Conservation (phyloP, 2,329 filamentous ascomycete genomes). For the Arthrobotrys pseudoclavata region DNA sequence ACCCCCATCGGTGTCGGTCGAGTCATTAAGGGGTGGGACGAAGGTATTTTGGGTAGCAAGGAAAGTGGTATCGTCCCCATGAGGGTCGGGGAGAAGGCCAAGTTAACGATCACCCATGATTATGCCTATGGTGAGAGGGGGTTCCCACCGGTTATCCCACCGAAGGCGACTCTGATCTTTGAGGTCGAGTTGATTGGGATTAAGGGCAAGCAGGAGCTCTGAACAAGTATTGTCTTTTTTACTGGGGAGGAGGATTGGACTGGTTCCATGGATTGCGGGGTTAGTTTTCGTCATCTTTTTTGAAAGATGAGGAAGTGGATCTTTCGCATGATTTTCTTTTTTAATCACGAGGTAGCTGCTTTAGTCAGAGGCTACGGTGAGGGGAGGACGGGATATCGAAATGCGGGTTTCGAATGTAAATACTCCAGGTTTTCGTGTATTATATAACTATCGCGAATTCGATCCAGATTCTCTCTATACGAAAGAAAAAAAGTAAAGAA, state of each 20-base stretch:
- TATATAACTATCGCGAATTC: slow-evolving; percentile 3
- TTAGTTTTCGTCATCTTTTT: not conserved
- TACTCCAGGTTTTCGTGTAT: not conserved
- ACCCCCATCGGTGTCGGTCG: slow-evolving; percentile 83
- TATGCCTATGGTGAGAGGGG: slow-evolving; percentile 47
- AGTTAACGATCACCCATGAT: slow-evolving; percentile 78
- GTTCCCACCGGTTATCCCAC: slow-evolving; percentile 36
- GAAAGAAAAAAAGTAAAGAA: not conserved
- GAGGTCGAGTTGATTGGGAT: slow-evolving; percentile 92
- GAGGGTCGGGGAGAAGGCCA: slow-evolving; percentile 86
- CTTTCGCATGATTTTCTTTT: not conserved
- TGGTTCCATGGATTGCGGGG: slow-evolving; percentile 9
- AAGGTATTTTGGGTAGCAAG: slow-evolving; percentile 77
- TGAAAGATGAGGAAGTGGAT: not conserved
- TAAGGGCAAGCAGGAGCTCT: slow-evolving; percentile 65
- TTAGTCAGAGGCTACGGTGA: not conserved
- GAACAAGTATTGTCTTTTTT: not conserved
- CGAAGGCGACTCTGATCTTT: slow-evolving; percentile 74
- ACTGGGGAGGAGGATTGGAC: not conserved
- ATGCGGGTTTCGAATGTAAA: not conserved
- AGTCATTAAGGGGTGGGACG: slow-evolving; percentile 90
- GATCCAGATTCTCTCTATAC: slow-evolving; percentile 3
- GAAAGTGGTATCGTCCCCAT: slow-evolving; percentile 72
- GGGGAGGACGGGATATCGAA: not conserved
- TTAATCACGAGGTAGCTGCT: not conserved